These are phyloP conservation scores for Aethionema arabicum DNA, from an alignment of 345 rosid species.

Conservation along the genomic window DNA sequence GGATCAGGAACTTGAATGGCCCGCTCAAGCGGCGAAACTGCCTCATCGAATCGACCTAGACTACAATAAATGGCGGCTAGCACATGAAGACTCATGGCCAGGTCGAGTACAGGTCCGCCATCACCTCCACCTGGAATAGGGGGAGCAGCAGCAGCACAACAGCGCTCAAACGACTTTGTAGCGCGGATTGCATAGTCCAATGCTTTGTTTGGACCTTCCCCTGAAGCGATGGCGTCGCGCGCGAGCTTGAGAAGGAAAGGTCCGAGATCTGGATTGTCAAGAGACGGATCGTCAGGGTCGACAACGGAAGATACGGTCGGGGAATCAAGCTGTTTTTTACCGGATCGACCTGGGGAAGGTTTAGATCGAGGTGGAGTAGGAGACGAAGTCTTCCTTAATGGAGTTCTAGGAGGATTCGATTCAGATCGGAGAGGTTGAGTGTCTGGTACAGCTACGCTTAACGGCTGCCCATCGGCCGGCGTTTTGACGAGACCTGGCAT, in stretches of 20 bases:
- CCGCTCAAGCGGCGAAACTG: conserved; percentile 78
- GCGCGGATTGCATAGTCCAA: conserved; percentile 92
- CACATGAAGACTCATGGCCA: conserved; percentile 95
- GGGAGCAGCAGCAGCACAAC: conserved; percentile 54
- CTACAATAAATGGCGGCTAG: conserved; percentile 94
- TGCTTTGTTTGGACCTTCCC: conserved; percentile 89
- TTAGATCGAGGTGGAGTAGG: conserved; percentile 84
- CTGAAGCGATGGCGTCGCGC: conserved; percentile 89
- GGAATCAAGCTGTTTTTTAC: conserved; percentile 63
- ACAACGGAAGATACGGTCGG: conserved; percentile 36
- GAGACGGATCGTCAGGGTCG: conserved; percentile 58
- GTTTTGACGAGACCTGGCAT: conserved; percentile 97
- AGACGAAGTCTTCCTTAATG: conserved; percentile 60
- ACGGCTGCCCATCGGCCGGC: conserved; percentile 68
- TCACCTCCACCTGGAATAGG: conserved; percentile 38
- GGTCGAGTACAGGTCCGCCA: conserved; percentile 83
- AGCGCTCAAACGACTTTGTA: conserved; percentile 80
- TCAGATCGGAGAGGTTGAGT: conserved; percentile 41
- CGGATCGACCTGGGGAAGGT: conserved; percentile 68
- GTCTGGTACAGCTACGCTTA: conserved; percentile 66
- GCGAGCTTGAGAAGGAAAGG: conserved; percentile 95
- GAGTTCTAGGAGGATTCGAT: conserved; percentile 45
- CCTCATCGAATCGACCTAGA: conserved; percentile 90
- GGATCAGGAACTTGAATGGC: conserved; percentile 85
- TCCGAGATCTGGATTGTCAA: conserved; percentile 98